These are phyloP conservation scores for Mycena capillaripes DNA, from an alignment of 768 basidiomycete species.

Conservation along the genomic window DNA sequence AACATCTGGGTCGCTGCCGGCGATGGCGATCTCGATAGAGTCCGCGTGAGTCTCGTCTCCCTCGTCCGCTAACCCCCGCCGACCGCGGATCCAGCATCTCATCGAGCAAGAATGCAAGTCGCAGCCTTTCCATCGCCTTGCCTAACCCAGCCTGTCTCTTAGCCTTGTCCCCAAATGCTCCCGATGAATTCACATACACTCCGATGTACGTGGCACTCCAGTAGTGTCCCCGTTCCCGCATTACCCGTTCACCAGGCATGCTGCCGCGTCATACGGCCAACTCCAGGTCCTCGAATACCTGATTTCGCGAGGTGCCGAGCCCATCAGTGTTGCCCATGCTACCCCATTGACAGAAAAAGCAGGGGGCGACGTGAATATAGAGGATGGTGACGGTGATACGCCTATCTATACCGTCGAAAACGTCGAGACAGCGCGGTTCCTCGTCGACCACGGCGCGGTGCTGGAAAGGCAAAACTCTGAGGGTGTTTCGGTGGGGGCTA, in stretches of 20 bases:
- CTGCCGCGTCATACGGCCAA: conserved; percentile 94
- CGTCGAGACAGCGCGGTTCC: conserved; percentile 80
- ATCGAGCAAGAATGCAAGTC: conserved; percentile 70
- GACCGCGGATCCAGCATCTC: conserved; percentile 59
- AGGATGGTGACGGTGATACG: conserved; percentile 91
- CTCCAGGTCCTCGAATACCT: conserved; percentile 83
- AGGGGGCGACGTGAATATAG: conserved; percentile 92
- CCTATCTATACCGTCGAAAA: conserved; percentile 93
- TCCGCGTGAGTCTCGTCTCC: conserved; percentile 64
- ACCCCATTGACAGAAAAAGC: conserved; percentile 25
- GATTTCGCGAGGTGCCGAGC: conserved; percentile 70
- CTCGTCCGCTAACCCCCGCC: conserved; percentile 17
- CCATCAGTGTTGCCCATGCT: conserved; percentile 18
- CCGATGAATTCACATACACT: conserved; percentile 83
- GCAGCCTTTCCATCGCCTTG: conserved; percentile 39
- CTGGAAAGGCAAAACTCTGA: conserved; percentile 75
- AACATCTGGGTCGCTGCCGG: conserved; percentile 96
- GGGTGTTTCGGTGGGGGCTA: conserved; percentile 77
- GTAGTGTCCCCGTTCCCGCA: conserved; percentile 31
- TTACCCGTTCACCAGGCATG: conserved; percentile 72
- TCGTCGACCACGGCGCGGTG: conserved; percentile 84
- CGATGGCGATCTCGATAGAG: conserved; percentile 87
- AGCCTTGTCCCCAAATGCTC: conserved; percentile 78
- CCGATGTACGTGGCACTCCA: conserved; percentile 69
- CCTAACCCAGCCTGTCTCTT: conserved; percentile 47